These are phyloP conservation scores for Camillea tinctor DNA, from an alignment of 2,329 filamentous ascomycete genomes.

Conservation along the genomic window DNA sequence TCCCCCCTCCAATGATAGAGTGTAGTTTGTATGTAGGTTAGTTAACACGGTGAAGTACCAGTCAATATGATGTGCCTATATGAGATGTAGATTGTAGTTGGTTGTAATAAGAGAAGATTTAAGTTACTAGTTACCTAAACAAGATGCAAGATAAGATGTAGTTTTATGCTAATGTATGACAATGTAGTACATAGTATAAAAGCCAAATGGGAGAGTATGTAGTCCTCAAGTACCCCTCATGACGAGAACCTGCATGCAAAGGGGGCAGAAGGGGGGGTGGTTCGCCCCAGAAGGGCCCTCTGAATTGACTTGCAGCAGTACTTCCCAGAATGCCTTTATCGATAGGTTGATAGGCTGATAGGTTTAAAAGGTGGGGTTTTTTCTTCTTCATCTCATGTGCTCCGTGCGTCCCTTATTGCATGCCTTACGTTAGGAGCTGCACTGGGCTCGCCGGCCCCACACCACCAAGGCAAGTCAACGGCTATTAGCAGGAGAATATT, in stretches of 20 bases:
- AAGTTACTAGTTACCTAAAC: no score
- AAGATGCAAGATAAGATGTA: no score
- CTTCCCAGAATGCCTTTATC: neutral
- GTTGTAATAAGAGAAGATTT: no score
- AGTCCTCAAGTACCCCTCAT: neutral
- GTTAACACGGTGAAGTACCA: no score
- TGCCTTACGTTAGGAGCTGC: neutral
- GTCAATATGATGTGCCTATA: no score
- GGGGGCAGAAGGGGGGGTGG: neutral
- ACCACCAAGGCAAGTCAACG: neutral
- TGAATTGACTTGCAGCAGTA: neutral
- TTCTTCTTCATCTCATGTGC: neutral
- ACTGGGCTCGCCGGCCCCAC: neutral
- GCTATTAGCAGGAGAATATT: conserved; percentile 3
- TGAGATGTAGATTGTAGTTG: no score
- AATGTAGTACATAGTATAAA: no score
- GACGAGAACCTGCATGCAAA: neutral
- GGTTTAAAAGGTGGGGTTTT: neutral
- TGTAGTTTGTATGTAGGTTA: no score
- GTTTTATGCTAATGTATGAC: no score
- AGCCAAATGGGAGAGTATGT: no score
- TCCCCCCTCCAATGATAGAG: no score
- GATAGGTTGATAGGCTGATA: neutral
- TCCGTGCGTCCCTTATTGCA: neutral
- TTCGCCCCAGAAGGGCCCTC: neutral